These are phyloP conservation scores for Colletotrichum higginsianum DNA, from an alignment of 2,329 filamentous ascomycete species.

Conservation along the genomic window DNA sequence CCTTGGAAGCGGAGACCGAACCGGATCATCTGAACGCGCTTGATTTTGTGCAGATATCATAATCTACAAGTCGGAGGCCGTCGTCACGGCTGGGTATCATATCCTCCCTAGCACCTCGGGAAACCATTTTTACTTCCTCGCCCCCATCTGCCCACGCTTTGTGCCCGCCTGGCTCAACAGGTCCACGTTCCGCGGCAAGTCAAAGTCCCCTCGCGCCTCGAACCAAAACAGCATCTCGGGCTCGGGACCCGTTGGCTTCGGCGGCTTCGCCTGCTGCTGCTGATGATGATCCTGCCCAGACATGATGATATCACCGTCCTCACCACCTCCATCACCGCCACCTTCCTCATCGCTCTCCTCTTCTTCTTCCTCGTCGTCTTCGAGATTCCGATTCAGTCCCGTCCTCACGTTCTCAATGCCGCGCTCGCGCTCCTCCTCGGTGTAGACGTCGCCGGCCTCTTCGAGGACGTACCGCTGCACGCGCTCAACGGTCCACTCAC, in stretches of 20 bases:
- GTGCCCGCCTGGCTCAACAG: constrained; percentile 54
- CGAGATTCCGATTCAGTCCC: constrained; percentile 72
- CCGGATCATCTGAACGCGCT: not conserved
- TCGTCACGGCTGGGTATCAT: constrained; percentile 42
- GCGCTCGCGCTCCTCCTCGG: constrained; percentile 75
- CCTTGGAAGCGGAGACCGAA: not conserved
- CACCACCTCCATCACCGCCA: constrained; percentile 45
- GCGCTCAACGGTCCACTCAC: constrained; percentile 58
- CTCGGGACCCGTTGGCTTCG: constrained; percentile 53
- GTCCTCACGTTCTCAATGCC: constrained; percentile 81
- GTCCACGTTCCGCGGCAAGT: constrained; percentile 62
- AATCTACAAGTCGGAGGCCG: constrained; percentile 1
- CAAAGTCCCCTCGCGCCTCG: constrained; percentile 59
- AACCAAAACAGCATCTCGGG: constrained; percentile 66
- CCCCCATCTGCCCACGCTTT: constrained; percentile 34
- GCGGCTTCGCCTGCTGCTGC: constrained; percentile 46
- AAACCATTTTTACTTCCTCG: constrained; percentile 4
- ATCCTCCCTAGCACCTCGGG: not conserved
- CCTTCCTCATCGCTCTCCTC: constrained; percentile 71
- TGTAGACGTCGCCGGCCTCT: constrained; percentile 75
- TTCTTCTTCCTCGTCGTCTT: constrained; percentile 67
- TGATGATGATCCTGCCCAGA: constrained; percentile 45
- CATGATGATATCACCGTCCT: constrained; percentile 61
- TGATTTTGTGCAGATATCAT: not conserved
- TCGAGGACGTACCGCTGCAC: constrained; percentile 60